phyloP scores from a whole-genome alignment of 805 yeast species.

The Ogataea nonfermentans region DNA sequence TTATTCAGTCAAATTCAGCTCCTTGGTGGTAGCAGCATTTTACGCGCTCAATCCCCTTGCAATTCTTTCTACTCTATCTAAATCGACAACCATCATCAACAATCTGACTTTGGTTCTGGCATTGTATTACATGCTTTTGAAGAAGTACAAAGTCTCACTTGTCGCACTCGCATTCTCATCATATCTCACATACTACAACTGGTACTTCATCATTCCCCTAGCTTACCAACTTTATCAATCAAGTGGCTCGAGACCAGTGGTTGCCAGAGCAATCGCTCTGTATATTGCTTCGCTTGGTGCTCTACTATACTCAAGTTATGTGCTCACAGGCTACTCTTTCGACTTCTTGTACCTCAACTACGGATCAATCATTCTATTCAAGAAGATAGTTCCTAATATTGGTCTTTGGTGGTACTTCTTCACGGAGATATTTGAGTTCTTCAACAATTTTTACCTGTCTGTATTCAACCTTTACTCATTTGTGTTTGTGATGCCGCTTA shows the following conservation, averaged over 20 bases:
- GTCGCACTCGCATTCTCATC: conserved; percentile 59
- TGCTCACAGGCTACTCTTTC: conserved; percentile 38
- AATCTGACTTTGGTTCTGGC: conserved; percentile 54
- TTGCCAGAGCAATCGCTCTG: conserved; percentile 31
- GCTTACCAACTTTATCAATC: conserved; percentile 28
- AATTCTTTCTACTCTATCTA: conserved; percentile 64
- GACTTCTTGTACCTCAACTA: conserved; percentile 54
- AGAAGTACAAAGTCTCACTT: conserved; percentile 44
- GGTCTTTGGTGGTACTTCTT: conserved; percentile 99
- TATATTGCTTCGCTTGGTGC: conserved; percentile 26
- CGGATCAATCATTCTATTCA: conserved; percentile 55
- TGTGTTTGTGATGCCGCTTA: conserved; percentile 68
- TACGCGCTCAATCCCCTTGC: conserved; percentile 81
- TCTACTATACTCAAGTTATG: conserved; percentile 40
- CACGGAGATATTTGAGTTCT: conserved; percentile 90
- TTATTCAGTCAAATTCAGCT: conserved; percentile 14
- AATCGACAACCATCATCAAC: conserved; percentile 62
- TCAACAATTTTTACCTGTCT: conserved; percentile 76
- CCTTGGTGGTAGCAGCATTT: conserved; percentile 38
- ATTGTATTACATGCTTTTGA: conserved; percentile 43
- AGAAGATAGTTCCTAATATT: conserved; percentile 80
- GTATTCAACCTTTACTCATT: conserved; percentile 76
- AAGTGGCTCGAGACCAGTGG: not conserved
- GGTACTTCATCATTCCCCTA: conserved; percentile 61
- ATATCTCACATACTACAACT: conserved; percentile 61